Conservation (phyloP, 257 asterid species). For the Solanum neorickii region DNA sequence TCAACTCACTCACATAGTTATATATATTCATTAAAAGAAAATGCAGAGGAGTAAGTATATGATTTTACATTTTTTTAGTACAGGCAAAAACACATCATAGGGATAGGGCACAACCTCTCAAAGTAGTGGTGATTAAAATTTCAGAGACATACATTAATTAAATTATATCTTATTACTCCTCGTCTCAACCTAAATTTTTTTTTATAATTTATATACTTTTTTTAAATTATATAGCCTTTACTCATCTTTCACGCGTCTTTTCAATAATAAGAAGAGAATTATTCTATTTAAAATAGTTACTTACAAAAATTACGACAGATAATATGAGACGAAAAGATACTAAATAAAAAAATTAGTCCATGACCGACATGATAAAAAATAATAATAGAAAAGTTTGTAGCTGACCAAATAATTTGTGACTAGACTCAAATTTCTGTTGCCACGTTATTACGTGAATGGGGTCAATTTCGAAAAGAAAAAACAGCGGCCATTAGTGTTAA, state of each 20-base stretch:
- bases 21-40: background rate
- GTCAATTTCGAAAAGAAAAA: background rate
- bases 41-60: background rate
- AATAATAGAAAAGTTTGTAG: background rate
- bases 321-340: accelerated
- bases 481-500: background rate
- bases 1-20: background rate
- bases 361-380: background rate
- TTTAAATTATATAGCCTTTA: no score
- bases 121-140: no score
- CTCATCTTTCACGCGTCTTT: background rate
- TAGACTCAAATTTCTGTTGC: background rate
- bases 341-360: background rate
- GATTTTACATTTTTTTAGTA: background rate
- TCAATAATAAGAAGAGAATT: background rate
- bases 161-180: no score
- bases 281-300: background rate
- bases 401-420: background rate
- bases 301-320: background rate
- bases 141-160: no score
- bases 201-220: no score
- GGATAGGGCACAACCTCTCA: no score
- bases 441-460: background rate
- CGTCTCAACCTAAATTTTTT: accelerated
- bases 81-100: no score